phyloP scores from a whole-genome alignment of 371 early-diverging fungal species.

The Paraphysoderma sedebokerense region DNA sequence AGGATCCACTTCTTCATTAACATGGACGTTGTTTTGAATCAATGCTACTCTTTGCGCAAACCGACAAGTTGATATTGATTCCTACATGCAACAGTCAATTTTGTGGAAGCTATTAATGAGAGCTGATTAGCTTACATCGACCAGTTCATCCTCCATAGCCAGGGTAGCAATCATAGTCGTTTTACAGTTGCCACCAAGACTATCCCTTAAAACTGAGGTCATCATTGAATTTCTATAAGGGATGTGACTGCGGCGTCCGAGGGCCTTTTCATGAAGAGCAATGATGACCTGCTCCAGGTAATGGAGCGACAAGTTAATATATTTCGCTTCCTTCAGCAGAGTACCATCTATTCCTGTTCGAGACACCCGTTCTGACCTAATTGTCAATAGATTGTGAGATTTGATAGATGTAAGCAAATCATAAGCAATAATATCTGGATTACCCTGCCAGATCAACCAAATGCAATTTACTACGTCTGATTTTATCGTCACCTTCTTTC shows the following conservation, averaged over 20 bases:
- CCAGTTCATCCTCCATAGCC: conserved; percentile 25
- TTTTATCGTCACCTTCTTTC: conserved; percentile 14
- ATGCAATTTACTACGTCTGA: conserved; percentile 32
- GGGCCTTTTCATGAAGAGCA: conserved; percentile 33
- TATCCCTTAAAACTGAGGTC: conserved; percentile 45
- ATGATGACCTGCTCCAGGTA: conserved; percentile 51
- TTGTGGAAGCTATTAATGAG: too few relatives aligned
- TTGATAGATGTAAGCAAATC: neutral
- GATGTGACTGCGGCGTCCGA: conserved; percentile 30
- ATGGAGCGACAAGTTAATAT: conserved; percentile 49
- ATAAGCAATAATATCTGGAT: too few relatives aligned
- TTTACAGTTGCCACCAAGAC: conserved; percentile 50
- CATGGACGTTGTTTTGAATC: conserved; percentile 22
- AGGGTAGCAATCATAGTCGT: conserved; percentile 47
- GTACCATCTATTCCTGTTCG: conserved; percentile 29
- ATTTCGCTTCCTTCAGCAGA: conserved; percentile 38
- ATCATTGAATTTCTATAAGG: conserved; percentile 58
- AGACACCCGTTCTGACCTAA: conserved; percentile 36
- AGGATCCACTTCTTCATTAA: conserved; percentile 40
- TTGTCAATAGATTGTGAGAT: neutral
- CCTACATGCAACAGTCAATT: too few relatives aligned
- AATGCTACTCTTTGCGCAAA: conserved; percentile 40
- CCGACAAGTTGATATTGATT: conserved; percentile 37
- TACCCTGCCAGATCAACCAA: conserved; percentile 57
- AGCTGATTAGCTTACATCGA: conserved; percentile 18